Evolutionary conservation across 768 basidiomycete genomes (phyloP).

Genomic region (Cystofilobasidium bisporidii): DNA sequence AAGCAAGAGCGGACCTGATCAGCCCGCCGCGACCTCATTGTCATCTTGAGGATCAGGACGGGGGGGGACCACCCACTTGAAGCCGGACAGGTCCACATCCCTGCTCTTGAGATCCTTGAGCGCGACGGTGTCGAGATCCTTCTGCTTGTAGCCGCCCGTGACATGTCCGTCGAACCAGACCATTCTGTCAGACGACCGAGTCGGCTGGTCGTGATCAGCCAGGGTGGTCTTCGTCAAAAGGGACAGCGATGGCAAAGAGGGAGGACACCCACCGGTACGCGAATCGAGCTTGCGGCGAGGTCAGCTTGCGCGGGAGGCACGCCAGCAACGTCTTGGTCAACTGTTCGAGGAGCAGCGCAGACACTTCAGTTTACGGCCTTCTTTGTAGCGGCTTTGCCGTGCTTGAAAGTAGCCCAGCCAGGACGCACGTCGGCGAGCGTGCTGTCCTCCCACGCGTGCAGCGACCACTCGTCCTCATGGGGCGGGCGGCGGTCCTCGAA

Average conservation of each 20-base stretch:
- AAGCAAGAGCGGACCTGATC: too few species aligned
- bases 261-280: neutral
- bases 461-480: neutral
- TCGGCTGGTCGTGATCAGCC: too few species aligned
- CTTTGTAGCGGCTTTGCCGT: too few species aligned
- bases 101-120: neutral
- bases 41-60: neutral
- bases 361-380: too few species aligned
- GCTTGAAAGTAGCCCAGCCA: neutral
- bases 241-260: too few species aligned
- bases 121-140: neutral
- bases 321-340: neutral
- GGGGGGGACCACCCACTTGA: neutral
- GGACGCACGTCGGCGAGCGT: conserved; percentile 7
- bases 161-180: neutral
- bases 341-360: neutral
- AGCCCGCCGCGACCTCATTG: too few species aligned
- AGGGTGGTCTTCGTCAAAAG: too few species aligned
- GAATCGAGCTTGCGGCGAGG: neutral
- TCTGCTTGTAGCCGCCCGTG: neutral
- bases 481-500: conserved; percentile 7
- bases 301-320: neutral
- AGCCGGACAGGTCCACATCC: neutral
- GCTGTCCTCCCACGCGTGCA: conserved; percentile 7
- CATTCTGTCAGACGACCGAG: too few species aligned